Percentiles rank a stretch among this genome's conserved stretches.
Conservation (phyloP, 352 stramenopile species). For the Phytophthora sansomeana region DNA sequence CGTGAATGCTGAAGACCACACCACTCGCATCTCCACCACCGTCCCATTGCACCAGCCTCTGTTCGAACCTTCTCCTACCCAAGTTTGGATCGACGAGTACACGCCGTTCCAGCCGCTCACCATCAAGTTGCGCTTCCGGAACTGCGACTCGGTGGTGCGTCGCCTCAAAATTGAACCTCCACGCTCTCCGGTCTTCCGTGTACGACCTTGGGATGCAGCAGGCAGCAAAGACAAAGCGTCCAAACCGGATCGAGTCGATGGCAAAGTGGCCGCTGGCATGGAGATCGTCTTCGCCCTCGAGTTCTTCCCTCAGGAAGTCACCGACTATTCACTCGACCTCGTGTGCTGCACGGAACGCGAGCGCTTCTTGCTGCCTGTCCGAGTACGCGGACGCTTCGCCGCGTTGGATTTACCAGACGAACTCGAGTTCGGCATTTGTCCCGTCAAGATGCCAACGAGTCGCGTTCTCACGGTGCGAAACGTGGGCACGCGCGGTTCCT, state of each 20-base stretch:
- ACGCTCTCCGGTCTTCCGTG: constrained; percentile 90
- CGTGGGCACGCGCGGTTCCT: constrained; percentile 79
- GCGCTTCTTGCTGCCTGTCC: constrained; percentile 94
- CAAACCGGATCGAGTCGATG: constrained; percentile 49
- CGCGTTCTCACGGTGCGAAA: constrained; percentile 92
- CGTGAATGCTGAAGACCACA: constrained; percentile 82
- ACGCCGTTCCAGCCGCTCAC: constrained; percentile 85
- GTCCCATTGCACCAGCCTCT: constrained; percentile 89
- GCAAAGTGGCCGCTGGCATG: constrained; percentile 94
- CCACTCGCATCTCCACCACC: constrained; percentile 54
- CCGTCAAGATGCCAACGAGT: constrained; percentile 84
- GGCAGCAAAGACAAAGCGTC: constrained; percentile 12
- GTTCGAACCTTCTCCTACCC: constrained; percentile 84
- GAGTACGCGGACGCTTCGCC: constrained; percentile 81
- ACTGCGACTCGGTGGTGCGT: constrained; percentile 92
- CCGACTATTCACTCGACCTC: constrained; percentile 90
- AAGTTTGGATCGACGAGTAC: constrained; percentile 94
- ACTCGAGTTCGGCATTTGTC: constrained; percentile 86
- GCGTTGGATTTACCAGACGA: constrained; percentile 93
- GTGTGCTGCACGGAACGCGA: constrained; percentile 95
- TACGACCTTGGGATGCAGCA: constrained; percentile 41
- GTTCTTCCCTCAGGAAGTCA: constrained; percentile 92
- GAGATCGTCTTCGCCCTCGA: constrained; percentile 92
- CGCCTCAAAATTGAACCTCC: constrained; percentile 90
- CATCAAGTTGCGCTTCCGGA: constrained; percentile 92